Conservation (phyloP, 352 stramenopile genomes). For the Globisporangium nagaii region DNA sequence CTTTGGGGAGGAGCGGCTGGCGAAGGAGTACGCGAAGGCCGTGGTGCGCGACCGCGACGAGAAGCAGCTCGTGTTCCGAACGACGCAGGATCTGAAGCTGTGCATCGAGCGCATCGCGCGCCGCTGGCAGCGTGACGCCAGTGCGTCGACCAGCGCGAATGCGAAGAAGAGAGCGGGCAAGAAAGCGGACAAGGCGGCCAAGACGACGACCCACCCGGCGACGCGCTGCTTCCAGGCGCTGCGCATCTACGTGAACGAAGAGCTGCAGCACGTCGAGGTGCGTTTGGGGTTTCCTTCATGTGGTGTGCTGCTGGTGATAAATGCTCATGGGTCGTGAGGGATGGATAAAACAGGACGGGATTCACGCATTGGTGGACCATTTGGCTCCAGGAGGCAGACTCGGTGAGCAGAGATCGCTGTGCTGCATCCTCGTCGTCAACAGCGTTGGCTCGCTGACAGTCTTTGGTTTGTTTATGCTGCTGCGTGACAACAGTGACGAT, state of each 20-base stretch:
- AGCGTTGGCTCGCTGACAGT: background rate
- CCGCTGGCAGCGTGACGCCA: constrained; percentile 39
- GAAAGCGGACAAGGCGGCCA: constrained; percentile 10
- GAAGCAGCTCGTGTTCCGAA: constrained; percentile 35
- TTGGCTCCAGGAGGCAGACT: constrained; percentile 53
- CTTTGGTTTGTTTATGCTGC: background rate
- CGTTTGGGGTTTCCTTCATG: background rate
- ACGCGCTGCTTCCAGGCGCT: constrained; percentile 77
- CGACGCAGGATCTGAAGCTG: constrained; percentile 58
- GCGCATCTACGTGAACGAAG: constrained; percentile 78
- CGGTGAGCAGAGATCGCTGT: background rate
- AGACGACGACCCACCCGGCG: constrained; percentile 44
- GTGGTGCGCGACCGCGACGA: constrained; percentile 67
- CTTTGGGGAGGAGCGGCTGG: constrained; percentile 67
- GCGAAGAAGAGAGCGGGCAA: background rate
- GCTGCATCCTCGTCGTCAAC: background rate
- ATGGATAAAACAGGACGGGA: constrained; percentile 19
- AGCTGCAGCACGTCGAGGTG: constrained; percentile 62
- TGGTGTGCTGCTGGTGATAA: background rate
- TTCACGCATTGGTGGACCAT: constrained; percentile 46
- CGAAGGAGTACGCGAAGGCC: constrained; percentile 78
- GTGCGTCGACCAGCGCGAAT: background rate
- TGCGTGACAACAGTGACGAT: constrained; percentile 42
- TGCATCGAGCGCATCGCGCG: constrained; percentile 75
- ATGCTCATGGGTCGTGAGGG: background rate